These are phyloP conservation scores for Tulasnella sp. DNA, from an alignment of 768 basidiomycete genomes.

Conservation along the genomic window DNA sequence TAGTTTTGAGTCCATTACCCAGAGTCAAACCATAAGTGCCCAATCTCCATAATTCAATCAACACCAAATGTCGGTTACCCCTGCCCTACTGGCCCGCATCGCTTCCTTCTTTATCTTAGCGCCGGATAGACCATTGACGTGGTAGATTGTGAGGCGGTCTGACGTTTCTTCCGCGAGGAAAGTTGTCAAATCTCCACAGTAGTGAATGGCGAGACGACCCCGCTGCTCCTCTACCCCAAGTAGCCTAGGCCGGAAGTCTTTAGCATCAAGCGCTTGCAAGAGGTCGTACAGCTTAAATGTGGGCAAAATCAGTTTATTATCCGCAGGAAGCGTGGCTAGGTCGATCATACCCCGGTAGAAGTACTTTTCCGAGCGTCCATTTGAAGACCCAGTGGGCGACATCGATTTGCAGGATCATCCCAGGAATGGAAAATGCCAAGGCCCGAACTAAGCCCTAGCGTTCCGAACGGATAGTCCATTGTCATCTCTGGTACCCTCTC, in stretches of 20 bases:
- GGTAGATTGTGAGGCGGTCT: not conserved
- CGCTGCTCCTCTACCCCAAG: not conserved
- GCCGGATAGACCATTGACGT: not conserved
- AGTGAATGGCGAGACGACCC: not conserved
- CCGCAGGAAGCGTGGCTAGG: not conserved
- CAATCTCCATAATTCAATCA: no score
- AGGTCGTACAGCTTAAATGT: not conserved
- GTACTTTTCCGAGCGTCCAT: no score
- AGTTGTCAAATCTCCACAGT: not conserved
- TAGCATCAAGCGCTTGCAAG: not conserved
- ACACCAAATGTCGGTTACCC: not conserved
- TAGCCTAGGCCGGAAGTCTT: not conserved
- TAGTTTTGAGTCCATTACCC: no score
- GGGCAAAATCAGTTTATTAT: not conserved
- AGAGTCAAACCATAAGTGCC: no score
- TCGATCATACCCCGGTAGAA: no score
- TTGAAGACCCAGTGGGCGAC: no score
- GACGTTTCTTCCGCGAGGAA: not conserved
- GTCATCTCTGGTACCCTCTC: no score
- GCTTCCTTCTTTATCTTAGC: not conserved
- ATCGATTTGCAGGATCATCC: no score
- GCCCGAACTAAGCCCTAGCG: no score
- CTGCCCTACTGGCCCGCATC: not conserved
- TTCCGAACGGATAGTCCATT: no score
- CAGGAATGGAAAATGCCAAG: no score